A percentile compares a stretch with the other conserved stretches of the same genome.
These are phyloP conservation scores for Ophioceras dolichostomum DNA, from an alignment of 2,329 filamentous ascomycete genomes.

Conservation along the genomic window DNA sequence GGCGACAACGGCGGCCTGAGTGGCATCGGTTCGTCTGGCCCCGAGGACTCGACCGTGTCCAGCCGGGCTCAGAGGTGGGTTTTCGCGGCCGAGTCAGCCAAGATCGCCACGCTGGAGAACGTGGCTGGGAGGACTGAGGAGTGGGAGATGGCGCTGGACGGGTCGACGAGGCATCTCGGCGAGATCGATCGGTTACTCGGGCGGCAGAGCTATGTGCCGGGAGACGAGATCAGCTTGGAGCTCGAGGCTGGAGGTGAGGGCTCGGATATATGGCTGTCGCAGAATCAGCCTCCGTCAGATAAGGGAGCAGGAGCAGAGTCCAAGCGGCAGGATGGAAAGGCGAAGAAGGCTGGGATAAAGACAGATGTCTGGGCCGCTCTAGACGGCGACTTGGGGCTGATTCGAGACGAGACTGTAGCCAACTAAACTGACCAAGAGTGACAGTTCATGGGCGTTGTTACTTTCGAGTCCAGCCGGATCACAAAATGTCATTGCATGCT, in stretches of 20 bases:
- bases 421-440: too few species aligned
- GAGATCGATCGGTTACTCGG: slow-evolving; percentile 38
- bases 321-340: slow-evolving; percentile 6
- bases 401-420: slow-evolving; percentile 22
- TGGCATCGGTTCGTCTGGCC: slow-evolving; percentile 26
- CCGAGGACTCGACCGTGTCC: slow-evolving; percentile 25
- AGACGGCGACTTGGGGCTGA: slow-evolving; percentile 41
- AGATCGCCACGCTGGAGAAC: slow-evolving; percentile 42
- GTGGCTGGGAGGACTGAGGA: slow-evolving; percentile 48
- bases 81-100: slow-evolving; percentile 46
- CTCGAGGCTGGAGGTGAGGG: slow-evolving; percentile 15
- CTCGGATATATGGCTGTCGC: slow-evolving; percentile 23
- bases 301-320: neutral
- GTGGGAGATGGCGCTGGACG: slow-evolving; percentile 42
- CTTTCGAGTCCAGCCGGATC: too few species aligned
- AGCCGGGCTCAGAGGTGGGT: slow-evolving; percentile 43
- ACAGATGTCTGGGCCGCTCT: slow-evolving; percentile 38
- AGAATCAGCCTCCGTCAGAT: slow-evolving; percentile 9
- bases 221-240: slow-evolving; percentile 11
- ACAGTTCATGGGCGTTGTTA: too few species aligned
- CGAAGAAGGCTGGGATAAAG: slow-evolving; percentile 13
- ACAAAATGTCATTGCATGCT: too few species aligned
- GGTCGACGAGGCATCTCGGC: slow-evolving; percentile 34
- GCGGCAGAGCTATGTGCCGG: slow-evolving; percentile 6
- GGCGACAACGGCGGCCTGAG: slow-evolving; percentile 27